A percentile compares a stretch with the other conserved stretches of the same genome.
phyloP scores from a whole-genome alignment of 805 yeast genomes.

The Candida parachauliodes region DNA sequence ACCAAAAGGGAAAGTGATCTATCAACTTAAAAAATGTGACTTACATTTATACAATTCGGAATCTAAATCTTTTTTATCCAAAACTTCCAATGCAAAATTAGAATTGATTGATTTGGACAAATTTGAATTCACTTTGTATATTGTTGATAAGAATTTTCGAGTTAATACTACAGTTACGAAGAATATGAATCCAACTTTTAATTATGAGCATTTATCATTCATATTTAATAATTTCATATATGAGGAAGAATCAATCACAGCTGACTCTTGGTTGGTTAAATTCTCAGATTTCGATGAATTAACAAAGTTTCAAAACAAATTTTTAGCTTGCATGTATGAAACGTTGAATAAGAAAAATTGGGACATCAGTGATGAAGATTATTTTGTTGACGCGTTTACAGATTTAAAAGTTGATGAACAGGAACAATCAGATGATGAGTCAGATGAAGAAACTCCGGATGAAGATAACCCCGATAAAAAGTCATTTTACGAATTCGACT shows the following conservation, averaged over 20 bases:
- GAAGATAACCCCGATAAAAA: constrained; percentile 28
- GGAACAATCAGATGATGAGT: constrained; percentile 21
- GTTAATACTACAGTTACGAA: constrained; percentile 24
- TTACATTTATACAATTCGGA: constrained; percentile 57
- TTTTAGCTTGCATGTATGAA: constrained; percentile 62
- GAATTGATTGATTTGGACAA: constrained; percentile 36
- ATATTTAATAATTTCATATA: constrained; percentile 53
- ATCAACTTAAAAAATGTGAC: constrained; percentile 26
- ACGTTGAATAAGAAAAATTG: constrained; percentile 48
- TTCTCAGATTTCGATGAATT: constrained; percentile 43
- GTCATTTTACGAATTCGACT: constrained; percentile 14
- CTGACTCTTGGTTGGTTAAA: constrained; percentile 61
- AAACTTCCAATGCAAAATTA: constrained; percentile 30
- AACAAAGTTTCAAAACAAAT: constrained; percentile 48
- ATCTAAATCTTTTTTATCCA: constrained; percentile 44
- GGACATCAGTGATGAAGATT: constrained; percentile 52
- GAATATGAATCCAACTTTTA: constrained; percentile 64
- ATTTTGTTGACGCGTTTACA: constrained; percentile 51
- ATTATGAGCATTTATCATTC: constrained; percentile 52
- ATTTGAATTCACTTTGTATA: constrained; percentile 53
- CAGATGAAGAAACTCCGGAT: constrained; percentile 25
- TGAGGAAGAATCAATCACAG: constrained; percentile 22
- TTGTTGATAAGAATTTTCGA: constrained; percentile 16
- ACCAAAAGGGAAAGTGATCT: constrained; percentile 16
- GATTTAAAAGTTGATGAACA: constrained; percentile 31